These are phyloP conservation scores for Hemisphaericaspora xylanilytica DNA, from an alignment of 1,139 yeast genomes.

Conservation along the genomic window DNA sequence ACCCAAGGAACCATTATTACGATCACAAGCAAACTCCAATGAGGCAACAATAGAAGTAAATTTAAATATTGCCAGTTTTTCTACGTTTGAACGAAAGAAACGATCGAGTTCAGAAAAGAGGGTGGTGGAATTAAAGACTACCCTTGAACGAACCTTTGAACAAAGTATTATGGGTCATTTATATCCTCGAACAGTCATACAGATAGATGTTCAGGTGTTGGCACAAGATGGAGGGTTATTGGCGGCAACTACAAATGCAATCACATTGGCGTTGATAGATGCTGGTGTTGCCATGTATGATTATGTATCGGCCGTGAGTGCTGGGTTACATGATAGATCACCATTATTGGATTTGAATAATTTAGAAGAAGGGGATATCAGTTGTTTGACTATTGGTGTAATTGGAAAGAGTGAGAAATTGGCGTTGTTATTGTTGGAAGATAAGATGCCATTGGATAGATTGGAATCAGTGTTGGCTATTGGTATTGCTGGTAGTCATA, in stretches of 20 bases:
- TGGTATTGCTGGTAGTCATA: slow-evolving; percentile 86
- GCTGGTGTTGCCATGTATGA: slow-evolving; percentile 96
- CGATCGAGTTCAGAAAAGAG: slow-evolving; percentile 63
- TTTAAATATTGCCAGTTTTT: slow-evolving; percentile 75
- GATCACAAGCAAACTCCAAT: slow-evolving; percentile 45
- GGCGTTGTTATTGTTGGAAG: slow-evolving; percentile 74
- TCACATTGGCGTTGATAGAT: slow-evolving; percentile 85
- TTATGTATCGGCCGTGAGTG: slow-evolving; percentile 75
- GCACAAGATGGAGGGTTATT: slow-evolving; percentile 90
- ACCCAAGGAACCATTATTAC: slow-evolving; percentile 74
- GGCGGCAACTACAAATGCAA: slow-evolving; percentile 80
- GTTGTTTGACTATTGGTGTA: slow-evolving; percentile 78
- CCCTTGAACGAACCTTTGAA: slow-evolving; percentile 75
- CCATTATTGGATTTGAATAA: slow-evolving; percentile 81
- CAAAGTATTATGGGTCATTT: slow-evolving; percentile 73
- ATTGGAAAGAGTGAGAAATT: slow-evolving; percentile 80
- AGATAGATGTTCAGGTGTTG: slow-evolving; percentile 69
- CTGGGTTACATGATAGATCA: slow-evolving; percentile 73
- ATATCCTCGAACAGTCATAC: slow-evolving; percentile 81
- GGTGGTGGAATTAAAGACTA: slow-evolving; percentile 70
- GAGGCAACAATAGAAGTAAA: slow-evolving; percentile 62
- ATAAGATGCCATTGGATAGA: slow-evolving; percentile 79
- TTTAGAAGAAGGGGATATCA: slow-evolving; percentile 80
- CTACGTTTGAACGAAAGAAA: slow-evolving; percentile 74
- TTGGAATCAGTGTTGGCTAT: slow-evolving; percentile 76